A percentile compares a stretch with the other conserved stretches of the same genome.
These are phyloP conservation scores for Danielia oregonensis DNA, from an alignment of 805 yeast genomes.

Conservation along the genomic window DNA sequence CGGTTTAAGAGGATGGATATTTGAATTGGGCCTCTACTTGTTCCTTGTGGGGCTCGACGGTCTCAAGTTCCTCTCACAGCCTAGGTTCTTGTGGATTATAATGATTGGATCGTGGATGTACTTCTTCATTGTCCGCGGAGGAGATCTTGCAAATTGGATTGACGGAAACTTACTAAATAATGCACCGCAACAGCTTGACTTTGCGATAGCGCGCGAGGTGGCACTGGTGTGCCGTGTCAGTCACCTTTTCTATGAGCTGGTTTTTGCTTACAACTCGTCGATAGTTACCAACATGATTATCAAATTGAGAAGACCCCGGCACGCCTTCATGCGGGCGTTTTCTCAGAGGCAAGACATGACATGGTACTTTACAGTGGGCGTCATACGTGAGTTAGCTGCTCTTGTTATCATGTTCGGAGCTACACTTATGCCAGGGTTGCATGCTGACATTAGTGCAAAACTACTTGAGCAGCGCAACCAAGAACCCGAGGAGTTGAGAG, in stretches of 20 bases:
- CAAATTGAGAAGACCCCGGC: constrained; percentile 1
- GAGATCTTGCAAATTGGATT: constrained; percentile 12
- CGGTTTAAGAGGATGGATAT: not conserved
- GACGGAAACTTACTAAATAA: constrained; percentile 6
- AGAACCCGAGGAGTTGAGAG: not conserved
- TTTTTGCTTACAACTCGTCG: not conserved
- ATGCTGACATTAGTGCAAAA: not conserved
- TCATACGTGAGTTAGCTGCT: not conserved
- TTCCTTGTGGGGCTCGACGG: constrained; percentile 5
- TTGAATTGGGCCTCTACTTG: not conserved
- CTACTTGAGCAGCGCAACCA: not conserved
- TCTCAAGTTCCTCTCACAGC: constrained; percentile 2
- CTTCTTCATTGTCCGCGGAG: constrained; percentile 10
- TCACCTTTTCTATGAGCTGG: constrained; percentile 1
- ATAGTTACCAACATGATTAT: constrained; percentile 1
- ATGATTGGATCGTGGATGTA: constrained; percentile 1
- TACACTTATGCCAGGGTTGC: not conserved
- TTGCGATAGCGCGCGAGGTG: constrained; percentile 2
- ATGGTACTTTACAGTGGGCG: not conserved
- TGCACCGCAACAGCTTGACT: constrained; percentile 7
- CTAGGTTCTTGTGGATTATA: constrained; percentile 5
- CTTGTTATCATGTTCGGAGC: not conserved
- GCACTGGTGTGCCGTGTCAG: constrained; percentile 5
- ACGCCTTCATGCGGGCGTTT: constrained; percentile 4
- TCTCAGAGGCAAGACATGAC: not conserved